These are phyloP conservation scores for Gnetum montanum DNA, from an alignment of 75 land plant genomes.

Conservation along the genomic window DNA sequence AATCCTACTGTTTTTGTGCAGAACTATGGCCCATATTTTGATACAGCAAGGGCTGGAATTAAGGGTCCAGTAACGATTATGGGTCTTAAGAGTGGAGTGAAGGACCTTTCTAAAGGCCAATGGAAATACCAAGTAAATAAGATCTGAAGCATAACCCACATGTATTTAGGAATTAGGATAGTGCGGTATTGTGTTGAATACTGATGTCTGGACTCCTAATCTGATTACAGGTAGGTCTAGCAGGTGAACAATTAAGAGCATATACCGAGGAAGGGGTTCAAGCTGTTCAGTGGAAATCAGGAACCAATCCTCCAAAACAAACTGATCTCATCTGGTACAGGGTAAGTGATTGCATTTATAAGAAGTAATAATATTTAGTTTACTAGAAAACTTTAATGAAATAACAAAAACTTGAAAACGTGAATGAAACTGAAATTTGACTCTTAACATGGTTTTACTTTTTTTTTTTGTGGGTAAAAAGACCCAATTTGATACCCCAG, in stretches of 20 bases:
- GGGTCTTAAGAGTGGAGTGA: slow-evolving; percentile 1
- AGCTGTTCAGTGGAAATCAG: slow-evolving; percentile 1
- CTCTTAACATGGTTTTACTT: not conserved
- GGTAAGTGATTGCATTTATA: not conserved
- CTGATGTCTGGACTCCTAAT: not conserved
- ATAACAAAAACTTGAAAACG: no score
- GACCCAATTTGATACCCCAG: slow-evolving; percentile 37
- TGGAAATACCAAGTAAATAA: slow-evolving; percentile 2
- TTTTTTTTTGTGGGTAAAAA: not conserved
- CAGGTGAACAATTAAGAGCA: not conserved
- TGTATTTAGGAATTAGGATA: no score
- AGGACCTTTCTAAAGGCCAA: not conserved
- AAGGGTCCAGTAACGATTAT: slow-evolving; percentile 2
- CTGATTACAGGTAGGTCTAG: slow-evolving; percentile 4
- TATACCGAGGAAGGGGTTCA: not conserved
- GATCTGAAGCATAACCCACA: no score
- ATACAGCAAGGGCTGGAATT: slow-evolving; percentile 3
- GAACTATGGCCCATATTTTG: slow-evolving; percentile 8
- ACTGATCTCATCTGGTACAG: slow-evolving; percentile 1
- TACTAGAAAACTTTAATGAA: no score
- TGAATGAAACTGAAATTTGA: not conserved
- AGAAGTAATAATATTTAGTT: no score
- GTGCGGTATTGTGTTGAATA: not conserved
- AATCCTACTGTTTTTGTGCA: slow-evolving; percentile 57
- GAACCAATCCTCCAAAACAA: slow-evolving; percentile 1